phyloP scores from a whole-genome alignment of 2,329 filamentous ascomycete genomes.

The Colletotrichum lentis region DNA sequence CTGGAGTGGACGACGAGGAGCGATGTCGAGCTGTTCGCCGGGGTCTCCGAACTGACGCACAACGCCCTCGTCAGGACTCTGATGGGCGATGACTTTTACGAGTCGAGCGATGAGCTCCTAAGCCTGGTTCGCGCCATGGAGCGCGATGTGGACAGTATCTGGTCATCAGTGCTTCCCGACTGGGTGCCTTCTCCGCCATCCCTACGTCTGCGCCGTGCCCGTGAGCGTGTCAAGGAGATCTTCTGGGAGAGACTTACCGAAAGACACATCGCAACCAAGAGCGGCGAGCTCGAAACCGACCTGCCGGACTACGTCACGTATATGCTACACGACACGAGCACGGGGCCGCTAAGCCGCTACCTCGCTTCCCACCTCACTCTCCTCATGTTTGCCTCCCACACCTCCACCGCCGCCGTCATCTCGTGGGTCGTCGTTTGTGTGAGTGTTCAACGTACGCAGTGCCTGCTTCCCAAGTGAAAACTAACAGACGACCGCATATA shows the following conservation, averaged over 20 bases:
- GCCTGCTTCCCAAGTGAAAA: neutral
- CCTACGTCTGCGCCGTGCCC: conserved; percentile 24
- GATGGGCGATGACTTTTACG: conserved; percentile 40
- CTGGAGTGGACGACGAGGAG: conserved; percentile 26
- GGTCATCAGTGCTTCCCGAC: conserved; percentile 31
- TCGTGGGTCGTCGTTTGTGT: conserved; percentile 39
- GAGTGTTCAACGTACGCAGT: neutral
- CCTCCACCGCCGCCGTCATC: conserved; percentile 32
- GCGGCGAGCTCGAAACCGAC: conserved; percentile 17
- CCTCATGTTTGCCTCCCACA: conserved; percentile 39
- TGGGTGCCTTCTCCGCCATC: conserved; percentile 38
- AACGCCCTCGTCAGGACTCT: conserved; percentile 33
- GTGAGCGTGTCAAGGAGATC: conserved; percentile 38
- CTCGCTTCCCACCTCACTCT: conserved; percentile 36
- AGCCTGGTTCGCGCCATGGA: conserved; percentile 36
- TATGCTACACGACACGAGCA: conserved; percentile 35
- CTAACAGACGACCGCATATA: conserved; percentile 7
- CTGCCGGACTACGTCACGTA: conserved; percentile 39
- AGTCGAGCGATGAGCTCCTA: conserved; percentile 32
- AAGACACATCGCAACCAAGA: conserved; percentile 24
- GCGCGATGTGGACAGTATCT: conserved; percentile 29
- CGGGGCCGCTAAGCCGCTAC: conserved; percentile 29
- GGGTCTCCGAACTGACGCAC: conserved; percentile 34
- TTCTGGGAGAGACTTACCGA: conserved; percentile 36
- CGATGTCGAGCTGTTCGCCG: conserved; percentile 33